Evolutionary conservation across 305 asterid genomes (phyloP), one percentile per base, ranked within the genome.

Genomic region (Plantago rigida): DNA sequence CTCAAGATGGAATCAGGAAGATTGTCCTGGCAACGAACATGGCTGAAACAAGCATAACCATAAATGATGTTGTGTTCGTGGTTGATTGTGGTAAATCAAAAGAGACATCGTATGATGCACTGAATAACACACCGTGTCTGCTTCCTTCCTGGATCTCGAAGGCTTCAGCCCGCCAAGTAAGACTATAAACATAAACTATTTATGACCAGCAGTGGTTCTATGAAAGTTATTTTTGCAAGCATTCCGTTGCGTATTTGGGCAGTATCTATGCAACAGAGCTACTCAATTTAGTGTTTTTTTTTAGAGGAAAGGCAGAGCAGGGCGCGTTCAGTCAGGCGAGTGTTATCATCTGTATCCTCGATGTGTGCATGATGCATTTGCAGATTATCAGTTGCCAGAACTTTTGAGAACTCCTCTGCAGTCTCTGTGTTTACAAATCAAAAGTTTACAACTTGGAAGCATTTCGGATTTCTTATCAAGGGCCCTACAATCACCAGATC

Each of bases 221-320:
- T 45, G 50, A 11, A 59, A 11, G 51, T 54, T 63, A 41, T 55
- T 42, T 53, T 39, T 19, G 13, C 45, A 41, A 64, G 42, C 14
- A 60, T 50, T 44, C 45, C 45, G 54, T 63, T 59, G 48, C 48
- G 39, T 31, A 47, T 66, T 19, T 60, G 58, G 58, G 59, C 59
- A 57, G 8, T 52, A 63, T 53, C 52, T 29, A 9, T 31, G 55
- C 46, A 36, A 14, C 12, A 31, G 41, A 26, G 12, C 15, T 60
- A 45, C 51, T 51, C 10, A 67, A 62, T 78, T 63, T 60, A 29
- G 60, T 72, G 47, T 59, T 73, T 46, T 69, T 56, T 50, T 49
- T 71, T 78, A 91, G 98, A 87, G 98, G 78, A 87, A 71, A 86
- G 98, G 98, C 69, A 86, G 98, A 69, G 98, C 98, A 36, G 98